Evolutionary conservation across 345 rosid species (phyloP), one percentile per base, ranked within the genome.

Genomic region (Viola odorata): DNA sequence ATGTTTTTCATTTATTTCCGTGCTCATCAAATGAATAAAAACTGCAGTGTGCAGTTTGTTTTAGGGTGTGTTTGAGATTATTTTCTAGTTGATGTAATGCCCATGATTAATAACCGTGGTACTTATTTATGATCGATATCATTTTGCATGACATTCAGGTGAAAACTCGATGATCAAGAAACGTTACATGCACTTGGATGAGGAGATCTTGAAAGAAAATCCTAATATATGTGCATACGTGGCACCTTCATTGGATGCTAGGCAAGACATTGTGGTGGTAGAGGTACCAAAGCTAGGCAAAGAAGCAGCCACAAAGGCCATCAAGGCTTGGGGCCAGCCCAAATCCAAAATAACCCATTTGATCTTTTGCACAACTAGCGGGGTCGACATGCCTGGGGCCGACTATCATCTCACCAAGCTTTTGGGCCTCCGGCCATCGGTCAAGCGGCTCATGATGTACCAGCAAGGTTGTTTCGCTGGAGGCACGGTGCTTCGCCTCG

Each of bases 301-400:
- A 65, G 90, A 85, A 50, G 96, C 96, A 0, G 96, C 96, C 0
- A 57, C 69, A 16, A 84, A 82, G 62, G 96, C 96, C 53, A 84
- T 88, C 71, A 82, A 88, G 62, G 86, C 85, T 45, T 85, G 96
- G 96, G 92, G 89, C 9, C 96, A 89, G 60, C 82, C 96, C 37
- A 89, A 86, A 69, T 86, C 94, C 8, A 89, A 83, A 73, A 83
- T 89, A 79, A 89, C 96, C 13, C 96, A 89, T 16, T 75, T 89
- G 2, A 77, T 89, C 64, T 89, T 89, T 74, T 89, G 96, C 69
- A 89, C 96, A 9, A 84, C 96, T 3, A 82, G 91, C 0, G 94
- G 96, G 0, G 95, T 86, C 0, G 96, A 89, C 82, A 89, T 89
- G 96, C 94, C 96, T 12, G 96, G 95, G 1, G 96, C 96, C 1